These are phyloP conservation scores for Irpex sp. DNA, from an alignment of 1,284 basidiomycete genomes.

Conservation along the genomic window DNA sequence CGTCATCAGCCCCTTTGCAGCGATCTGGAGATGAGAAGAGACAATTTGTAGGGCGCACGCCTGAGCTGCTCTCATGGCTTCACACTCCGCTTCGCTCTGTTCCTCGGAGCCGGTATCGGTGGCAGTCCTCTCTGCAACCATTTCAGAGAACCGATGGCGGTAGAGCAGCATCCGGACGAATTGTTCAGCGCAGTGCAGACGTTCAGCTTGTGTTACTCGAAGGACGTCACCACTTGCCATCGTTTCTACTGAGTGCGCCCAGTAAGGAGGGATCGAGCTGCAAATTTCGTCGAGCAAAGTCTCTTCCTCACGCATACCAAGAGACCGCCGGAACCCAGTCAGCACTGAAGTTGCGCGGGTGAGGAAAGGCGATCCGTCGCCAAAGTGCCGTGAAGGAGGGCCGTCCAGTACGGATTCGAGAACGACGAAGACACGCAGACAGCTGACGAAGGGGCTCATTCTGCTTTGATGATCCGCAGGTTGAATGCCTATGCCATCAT, in stretches of 20 bases:
- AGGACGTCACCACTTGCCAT: conserved; percentile 84
- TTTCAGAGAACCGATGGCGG: conserved; percentile 70
- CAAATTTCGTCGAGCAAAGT: conserved; percentile 76
- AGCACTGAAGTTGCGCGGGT: conserved; percentile 54
- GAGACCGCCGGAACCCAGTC: conserved; percentile 48
- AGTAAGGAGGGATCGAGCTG: conserved; percentile 67
- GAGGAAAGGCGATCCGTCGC: conserved; percentile 56
- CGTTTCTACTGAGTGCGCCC: conserved; percentile 78
- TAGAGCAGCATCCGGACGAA: conserved; percentile 80
- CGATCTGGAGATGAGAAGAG: conserved; percentile 77
- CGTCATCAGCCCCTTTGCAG: conserved; percentile 87
- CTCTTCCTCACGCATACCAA: conserved; percentile 78
- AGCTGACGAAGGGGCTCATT: conserved; percentile 75
- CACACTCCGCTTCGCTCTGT: conserved; percentile 59
- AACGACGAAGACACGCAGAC: conserved; percentile 76
- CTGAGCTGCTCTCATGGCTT: conserved; percentile 69
- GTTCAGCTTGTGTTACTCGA: conserved; percentile 81
- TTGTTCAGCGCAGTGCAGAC: conserved; percentile 81
- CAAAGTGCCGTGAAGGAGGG: conserved; percentile 59
- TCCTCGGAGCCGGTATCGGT: conserved; percentile 38
- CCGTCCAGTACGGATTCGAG: conserved; percentile 77
- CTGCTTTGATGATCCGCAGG: conserved; percentile 69
- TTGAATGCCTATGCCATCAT: conserved; percentile 65
- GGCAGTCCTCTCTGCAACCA: conserved; percentile 60
- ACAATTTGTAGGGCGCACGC: conserved; percentile 77